Conservation (phyloP, 1,139 yeast genomes). For the Sugiyamaella novakii region DNA sequence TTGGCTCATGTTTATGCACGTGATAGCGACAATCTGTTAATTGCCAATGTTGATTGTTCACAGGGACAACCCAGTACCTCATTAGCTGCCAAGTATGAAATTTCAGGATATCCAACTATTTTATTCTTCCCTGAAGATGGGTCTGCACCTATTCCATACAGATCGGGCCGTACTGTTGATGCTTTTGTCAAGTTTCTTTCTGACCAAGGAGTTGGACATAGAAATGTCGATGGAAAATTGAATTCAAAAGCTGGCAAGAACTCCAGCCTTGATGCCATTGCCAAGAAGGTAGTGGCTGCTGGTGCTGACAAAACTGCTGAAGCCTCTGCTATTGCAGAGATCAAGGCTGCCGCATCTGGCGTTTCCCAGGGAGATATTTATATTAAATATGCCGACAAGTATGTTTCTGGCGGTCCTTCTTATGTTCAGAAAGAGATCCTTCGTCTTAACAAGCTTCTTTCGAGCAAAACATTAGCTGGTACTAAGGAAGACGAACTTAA, state of each 20-base stretch:
- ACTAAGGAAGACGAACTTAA: constrained; percentile 41
- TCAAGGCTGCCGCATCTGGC: constrained; percentile 34
- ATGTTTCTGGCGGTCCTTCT: constrained; percentile 49
- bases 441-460: constrained; percentile 54
- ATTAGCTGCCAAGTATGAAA: constrained; percentile 48
- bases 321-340: constrained; percentile 23
- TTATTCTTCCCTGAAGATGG: constrained; percentile 49
- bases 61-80: constrained; percentile 50
- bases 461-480: constrained; percentile 43
- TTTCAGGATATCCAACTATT: constrained; percentile 57
- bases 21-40: constrained; percentile 49
- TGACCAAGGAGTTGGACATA: constrained; percentile 52
- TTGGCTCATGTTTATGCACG: constrained; percentile 54
- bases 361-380: constrained; percentile 48
- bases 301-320: constrained; percentile 20
- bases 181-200: constrained; percentile 56
- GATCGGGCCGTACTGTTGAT: constrained; percentile 49
- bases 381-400: constrained; percentile 52
- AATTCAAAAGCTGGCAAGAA: constrained; percentile 58
- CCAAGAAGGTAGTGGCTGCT: constrained; percentile 24
- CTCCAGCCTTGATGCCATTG: constrained; percentile 45
- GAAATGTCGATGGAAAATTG: constrained; percentile 58
- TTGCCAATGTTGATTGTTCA: constrained; percentile 54
- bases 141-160: constrained; percentile 48
- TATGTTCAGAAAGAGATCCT: constrained; percentile 55